Conservation (phyloP, 257 asterid genomes). For the Knoxia roxburghii region DNA sequence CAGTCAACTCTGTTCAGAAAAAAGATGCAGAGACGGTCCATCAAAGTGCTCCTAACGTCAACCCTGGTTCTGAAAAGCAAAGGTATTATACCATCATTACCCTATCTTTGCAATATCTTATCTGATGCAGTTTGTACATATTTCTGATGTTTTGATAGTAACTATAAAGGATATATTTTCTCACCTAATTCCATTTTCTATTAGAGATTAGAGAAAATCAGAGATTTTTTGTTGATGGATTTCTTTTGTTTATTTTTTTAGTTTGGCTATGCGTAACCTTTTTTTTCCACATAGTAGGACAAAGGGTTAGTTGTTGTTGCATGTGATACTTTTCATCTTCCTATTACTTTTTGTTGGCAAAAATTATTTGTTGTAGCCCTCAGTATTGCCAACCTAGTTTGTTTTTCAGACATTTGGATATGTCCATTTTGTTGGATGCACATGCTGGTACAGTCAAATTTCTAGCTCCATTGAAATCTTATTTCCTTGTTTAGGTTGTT, state of each 20-base stretch:
- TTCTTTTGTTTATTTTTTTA: not conserved
- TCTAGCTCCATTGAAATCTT: not conserved
- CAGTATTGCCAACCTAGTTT: not conserved
- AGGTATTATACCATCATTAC: conserved; percentile 34
- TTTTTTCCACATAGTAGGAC: too few relatives aligned
- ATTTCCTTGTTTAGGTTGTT: not conserved
- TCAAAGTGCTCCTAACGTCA: conserved; percentile 34
- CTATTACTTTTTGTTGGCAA: not conserved
- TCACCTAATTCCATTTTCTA: not conserved
- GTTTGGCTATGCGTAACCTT: not conserved
- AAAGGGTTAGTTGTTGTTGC: too few relatives aligned
- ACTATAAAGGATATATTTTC: not conserved
- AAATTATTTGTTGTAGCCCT: too few relatives aligned
- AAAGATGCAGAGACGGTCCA: conserved; percentile 24
- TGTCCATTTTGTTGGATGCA: not conserved
- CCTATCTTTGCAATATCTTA: conserved; percentile 12
- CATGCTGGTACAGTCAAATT: not conserved
- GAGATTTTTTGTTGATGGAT: not conserved
- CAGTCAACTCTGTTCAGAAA: conserved; percentile 31
- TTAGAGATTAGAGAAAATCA: not conserved
- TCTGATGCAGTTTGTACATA: not conserved
- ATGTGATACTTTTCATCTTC: not conserved
- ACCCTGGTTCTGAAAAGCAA: conserved; percentile 58
- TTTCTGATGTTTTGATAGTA: not conserved
- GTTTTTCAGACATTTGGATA: not conserved